These are phyloP conservation scores for Mrakia gelida DNA, from an alignment of 768 basidiomycete genomes.

Conservation along the genomic window DNA sequence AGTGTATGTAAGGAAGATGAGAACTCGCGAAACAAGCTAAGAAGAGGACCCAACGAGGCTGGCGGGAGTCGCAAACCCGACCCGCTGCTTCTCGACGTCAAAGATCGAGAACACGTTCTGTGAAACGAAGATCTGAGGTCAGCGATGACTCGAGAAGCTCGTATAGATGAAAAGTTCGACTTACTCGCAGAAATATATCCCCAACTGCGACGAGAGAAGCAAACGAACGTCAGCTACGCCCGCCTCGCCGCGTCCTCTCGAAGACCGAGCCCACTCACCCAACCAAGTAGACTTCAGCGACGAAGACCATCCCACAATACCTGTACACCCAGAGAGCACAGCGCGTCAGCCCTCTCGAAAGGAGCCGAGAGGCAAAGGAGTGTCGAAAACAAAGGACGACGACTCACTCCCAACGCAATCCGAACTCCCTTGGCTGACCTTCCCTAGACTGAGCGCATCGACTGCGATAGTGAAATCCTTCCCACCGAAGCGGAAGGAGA, in stretches of 20 bases:
- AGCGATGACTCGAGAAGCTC: background rate
- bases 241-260: background rate
- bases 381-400: too few relatives aligned
- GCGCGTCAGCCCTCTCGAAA: background rate
- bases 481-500: background rate
- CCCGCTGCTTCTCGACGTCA: background rate
- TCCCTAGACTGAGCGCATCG: background rate
- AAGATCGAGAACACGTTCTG: slow-evolving; percentile 15
- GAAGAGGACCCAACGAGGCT: too few relatives aligned
- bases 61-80: background rate
- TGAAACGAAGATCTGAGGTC: too few relatives aligned
- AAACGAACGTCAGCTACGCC: background rate
- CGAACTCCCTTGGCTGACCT: background rate
- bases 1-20: background rate
- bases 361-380: background rate
- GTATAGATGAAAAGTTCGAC: background rate
- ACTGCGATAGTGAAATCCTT: background rate
- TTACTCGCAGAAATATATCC: background rate
- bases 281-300: slow-evolving; percentile 3
- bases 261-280: background rate
- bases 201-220: background rate
- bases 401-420: background rate
- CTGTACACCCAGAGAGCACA: background rate
- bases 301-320: slow-evolving; percentile 1
- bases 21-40: background rate